Evolutionary conservation across 305 asterid genomes (phyloP), one percentile per base, ranked within the genome.

Genomic region (Stenogyne calaminthoides): DNA sequence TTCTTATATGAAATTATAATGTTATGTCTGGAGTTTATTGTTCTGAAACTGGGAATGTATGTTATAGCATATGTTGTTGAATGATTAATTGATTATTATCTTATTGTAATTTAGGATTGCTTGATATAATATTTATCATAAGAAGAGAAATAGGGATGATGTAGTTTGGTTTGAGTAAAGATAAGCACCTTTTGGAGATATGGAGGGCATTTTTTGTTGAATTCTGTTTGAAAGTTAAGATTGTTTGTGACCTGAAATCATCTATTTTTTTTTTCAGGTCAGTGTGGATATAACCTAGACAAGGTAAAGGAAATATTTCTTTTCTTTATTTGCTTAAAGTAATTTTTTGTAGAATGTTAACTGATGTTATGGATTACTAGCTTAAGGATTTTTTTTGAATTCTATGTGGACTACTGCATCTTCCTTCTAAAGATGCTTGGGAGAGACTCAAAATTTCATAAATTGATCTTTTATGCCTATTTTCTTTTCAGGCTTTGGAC

Each of bases 281-380:
- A 92, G 80, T 91, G 97, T 70, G 93, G 90, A 70, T 82, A 87
- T 77, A 85, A 86, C 83, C 86, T 90, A 58, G 88, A 94, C 78
- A 91, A 87, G 92, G 98, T 88, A 82, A 74, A 83, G 72, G 57
- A 12, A 75, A 54, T 40, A 14, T 68, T 18, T 75, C 60, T 69
- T 68, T 73, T 63, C 47, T 55, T 71, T 51, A 39, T 20, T 75
- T 20, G 39, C 73, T 72, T 74, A 27, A 15, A 56, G 25, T 6
- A 11, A 19, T 56, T 37, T 61, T 10, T n/a, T 42, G 42, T 49
- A 9, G 47, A 77, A 44, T 25, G 66, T 63, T 71, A 60, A 64
- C 16, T 37, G 34, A 39, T 25, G 18, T 42, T 49, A 22, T 15
- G 40, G 29, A 25, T 32, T 32, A n/a, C 71, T 56, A 32, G 22